A percentile compares a stretch with the other conserved stretches of the same genome.
These are phyloP conservation scores for Talaromyces sp. DNA, from an alignment of 2,329 filamentous ascomycete species.

Conservation along the genomic window DNA sequence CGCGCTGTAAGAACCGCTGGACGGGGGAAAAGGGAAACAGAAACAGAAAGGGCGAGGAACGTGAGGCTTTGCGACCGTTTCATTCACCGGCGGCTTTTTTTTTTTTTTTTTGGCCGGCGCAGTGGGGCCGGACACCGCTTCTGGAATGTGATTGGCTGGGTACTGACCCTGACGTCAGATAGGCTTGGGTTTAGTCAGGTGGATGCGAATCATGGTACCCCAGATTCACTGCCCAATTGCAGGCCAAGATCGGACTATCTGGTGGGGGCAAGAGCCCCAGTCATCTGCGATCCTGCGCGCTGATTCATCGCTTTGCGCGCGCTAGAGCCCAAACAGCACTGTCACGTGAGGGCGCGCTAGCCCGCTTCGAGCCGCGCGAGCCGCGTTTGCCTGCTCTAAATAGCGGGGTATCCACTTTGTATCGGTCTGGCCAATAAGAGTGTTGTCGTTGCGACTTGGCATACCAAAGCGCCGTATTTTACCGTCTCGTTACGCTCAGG, in stretches of 20 bases:
- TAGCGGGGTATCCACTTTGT: neutral
- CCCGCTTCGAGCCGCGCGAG: neutral
- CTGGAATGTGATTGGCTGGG: neutral
- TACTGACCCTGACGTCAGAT: neutral
- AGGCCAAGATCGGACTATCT: neutral
- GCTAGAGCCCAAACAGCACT: neutral
- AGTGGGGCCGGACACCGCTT: neutral
- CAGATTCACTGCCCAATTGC: constrained; percentile 1
- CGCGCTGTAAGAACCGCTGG: neutral
- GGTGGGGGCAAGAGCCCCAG: neutral
- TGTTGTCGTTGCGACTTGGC: neutral
- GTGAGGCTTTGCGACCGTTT: constrained; percentile 7
- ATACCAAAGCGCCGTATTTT: too few relatives aligned
- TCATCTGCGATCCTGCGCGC: neutral
- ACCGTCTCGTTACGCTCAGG: neutral
- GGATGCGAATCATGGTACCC: constrained; percentile 6
- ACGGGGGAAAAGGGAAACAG: neutral
- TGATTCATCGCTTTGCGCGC: neutral
- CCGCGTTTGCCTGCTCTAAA: neutral
- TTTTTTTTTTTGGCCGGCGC: neutral
- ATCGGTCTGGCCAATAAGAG: neutral
- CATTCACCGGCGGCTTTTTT: constrained; percentile 7
- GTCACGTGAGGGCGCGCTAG: neutral
- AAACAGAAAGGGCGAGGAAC: neutral
- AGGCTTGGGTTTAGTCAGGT: neutral